Conservation (phyloP, 1,284 basidiomycete genomes). For the Vanrija sp. region DNA sequence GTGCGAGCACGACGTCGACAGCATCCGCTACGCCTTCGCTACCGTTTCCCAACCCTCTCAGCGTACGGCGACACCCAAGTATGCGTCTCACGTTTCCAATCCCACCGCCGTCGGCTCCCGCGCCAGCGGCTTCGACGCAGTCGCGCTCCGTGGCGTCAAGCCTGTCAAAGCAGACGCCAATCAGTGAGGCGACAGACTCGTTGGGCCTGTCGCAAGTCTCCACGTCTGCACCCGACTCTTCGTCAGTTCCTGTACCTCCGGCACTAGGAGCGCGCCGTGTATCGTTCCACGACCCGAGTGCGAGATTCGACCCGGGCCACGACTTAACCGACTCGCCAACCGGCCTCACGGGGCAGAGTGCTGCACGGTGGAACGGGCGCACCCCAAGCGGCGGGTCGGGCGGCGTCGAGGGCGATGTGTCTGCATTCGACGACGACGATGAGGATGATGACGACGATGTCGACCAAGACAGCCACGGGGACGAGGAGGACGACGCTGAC, state of each 20-base stretch:
- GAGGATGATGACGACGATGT: slow-evolving; percentile 25
- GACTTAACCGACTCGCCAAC: background rate
- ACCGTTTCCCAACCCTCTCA: slow-evolving; percentile 42
- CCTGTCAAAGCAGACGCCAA: too few relatives aligned
- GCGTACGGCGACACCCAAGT: slow-evolving; percentile 35
- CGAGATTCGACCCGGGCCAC: too few relatives aligned
- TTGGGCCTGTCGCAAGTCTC: background rate
- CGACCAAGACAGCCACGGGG: slow-evolving; percentile 29
- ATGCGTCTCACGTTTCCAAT: slow-evolving; percentile 40
- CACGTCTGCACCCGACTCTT: too few relatives aligned
- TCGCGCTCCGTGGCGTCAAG: too few relatives aligned
- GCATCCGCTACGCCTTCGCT: slow-evolving; percentile 7
- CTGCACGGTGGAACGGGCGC: too few relatives aligned
- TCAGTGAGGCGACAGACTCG: background rate
- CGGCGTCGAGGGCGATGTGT: too few relatives aligned
- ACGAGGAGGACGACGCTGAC: slow-evolving; percentile 32
- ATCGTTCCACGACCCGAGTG: slow-evolving; percentile 6
- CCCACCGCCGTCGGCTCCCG: background rate
- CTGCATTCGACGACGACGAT: background rate
- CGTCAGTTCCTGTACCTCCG: too few relatives aligned
- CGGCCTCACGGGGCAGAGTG: background rate
- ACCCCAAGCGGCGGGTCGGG: too few relatives aligned
- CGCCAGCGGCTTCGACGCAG: background rate
- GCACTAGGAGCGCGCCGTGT: background rate
- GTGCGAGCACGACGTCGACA: slow-evolving; percentile 4